phyloP scores from a whole-genome alignment of 1,139 yeast genomes.

The Chernovozyma aurita region DNA sequence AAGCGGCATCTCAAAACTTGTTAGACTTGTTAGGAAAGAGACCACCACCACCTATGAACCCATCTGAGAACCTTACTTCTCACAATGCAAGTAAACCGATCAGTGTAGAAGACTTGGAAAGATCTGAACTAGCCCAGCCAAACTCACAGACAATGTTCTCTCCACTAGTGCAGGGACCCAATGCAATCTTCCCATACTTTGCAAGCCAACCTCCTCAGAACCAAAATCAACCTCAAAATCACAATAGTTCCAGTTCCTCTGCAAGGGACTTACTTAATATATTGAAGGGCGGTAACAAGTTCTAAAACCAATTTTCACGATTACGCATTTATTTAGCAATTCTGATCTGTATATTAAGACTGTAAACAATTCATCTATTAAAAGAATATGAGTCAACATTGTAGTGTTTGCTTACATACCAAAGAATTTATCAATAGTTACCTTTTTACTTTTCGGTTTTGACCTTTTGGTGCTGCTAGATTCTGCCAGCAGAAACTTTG shows the following conservation, averaged over 20 bases:
- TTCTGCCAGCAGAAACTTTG: conserved; percentile 2
- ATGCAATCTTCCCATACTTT: background rate
- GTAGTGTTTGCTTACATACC: too few species aligned
- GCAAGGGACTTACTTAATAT: conserved; percentile 12
- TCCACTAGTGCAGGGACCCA: background rate
- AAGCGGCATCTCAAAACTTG: conserved; percentile 11
- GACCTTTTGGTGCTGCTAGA: conserved; percentile 1
- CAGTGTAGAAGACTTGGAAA: background rate
- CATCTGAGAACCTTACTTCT: background rate
- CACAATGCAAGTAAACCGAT: background rate
- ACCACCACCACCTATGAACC: conserved; percentile 2
- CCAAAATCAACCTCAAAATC: background rate
- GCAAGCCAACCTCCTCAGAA: background rate
- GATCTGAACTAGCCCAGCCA: background rate
- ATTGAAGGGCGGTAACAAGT: conserved; percentile 11
- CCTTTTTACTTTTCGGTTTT: conserved; percentile 7
- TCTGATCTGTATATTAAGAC: background rate
- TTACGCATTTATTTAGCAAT: too few species aligned
- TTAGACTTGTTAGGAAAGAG: conserved; percentile 13
- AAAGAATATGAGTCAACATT: too few species aligned
- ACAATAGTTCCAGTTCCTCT: conserved; percentile 8
- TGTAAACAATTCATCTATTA: too few species aligned
- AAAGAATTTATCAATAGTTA: conserved; percentile 15
- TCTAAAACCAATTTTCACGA: too few species aligned
- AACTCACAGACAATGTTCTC: background rate